Evolutionary conservation across 2,329 filamentous ascomycete genomes (phyloP).

Genomic region (Blumeriella jaapii): DNA sequence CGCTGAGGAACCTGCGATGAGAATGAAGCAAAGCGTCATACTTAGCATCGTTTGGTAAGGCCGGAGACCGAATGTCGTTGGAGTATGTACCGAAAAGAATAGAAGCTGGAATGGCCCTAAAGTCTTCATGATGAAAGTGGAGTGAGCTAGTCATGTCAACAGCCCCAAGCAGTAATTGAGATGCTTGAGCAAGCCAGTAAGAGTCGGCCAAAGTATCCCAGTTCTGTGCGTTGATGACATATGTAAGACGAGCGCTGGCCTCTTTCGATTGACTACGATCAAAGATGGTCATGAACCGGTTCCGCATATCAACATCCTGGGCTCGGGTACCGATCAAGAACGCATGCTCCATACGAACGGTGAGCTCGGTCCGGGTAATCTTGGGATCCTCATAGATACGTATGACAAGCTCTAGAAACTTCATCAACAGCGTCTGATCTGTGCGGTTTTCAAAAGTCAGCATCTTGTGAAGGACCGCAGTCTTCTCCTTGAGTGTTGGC

Average conservation of each 20-base stretch:
- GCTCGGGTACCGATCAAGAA: conserved; percentile 93
- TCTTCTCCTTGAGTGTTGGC: conserved; percentile 97
- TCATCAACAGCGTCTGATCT: conserved; percentile 76
- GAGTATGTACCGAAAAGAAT: conserved; percentile 62
- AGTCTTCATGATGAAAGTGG: conserved; percentile 74
- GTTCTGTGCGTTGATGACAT: conserved; percentile 84
- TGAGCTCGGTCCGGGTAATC: conserved; percentile 88
- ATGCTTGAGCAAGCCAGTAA: conserved; percentile 94
- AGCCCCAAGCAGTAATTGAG: conserved; percentile 82
- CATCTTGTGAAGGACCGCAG: conserved; percentile 98
- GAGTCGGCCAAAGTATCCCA: conserved; percentile 93
- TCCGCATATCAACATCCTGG: conserved; percentile 91
- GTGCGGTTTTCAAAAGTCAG: conserved; percentile 78
- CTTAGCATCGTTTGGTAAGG: conserved; percentile 68
- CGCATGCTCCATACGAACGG: conserved; percentile 93
- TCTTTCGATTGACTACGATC: conserved; percentile 90
- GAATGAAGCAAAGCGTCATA: conserved; percentile 68
- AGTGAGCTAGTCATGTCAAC: conserved; percentile 74
- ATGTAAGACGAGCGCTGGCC: conserved; percentile 76
- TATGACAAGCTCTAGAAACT: conserved; percentile 92
- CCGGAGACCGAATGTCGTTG: conserved; percentile 52
- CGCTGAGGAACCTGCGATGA: conserved; percentile 72
- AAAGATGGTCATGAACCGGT: conserved; percentile 92
- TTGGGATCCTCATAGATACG: conserved; percentile 97
- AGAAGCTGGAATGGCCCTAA: conserved; percentile 64